These are phyloP conservation scores for Podaxis mareebaensis DNA, from an alignment of 768 basidiomycete species.

Conservation along the genomic window DNA sequence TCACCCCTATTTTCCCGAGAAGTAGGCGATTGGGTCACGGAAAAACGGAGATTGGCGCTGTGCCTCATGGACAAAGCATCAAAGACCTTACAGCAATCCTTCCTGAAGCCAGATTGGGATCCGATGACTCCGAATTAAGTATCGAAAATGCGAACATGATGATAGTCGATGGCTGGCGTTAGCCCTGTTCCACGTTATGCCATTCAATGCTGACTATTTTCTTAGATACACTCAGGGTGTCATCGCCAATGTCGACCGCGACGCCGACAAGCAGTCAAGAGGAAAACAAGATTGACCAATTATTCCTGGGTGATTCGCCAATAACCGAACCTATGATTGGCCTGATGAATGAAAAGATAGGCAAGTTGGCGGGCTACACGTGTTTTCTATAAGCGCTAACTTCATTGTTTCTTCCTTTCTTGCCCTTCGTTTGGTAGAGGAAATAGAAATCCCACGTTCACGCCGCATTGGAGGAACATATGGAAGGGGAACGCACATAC, in stretches of 20 bases:
- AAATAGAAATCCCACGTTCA: conserved; percentile 52
- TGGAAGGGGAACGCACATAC: conserved; percentile 28
- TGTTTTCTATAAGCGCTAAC: background rate
- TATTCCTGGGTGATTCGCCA: conserved; percentile 52
- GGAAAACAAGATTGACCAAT: conserved; percentile 52
- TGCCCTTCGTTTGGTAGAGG: conserved; percentile 36
- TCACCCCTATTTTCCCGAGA: conserved; percentile 46
- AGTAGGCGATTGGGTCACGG: conserved; percentile 23
- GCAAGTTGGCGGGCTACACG: conserved; percentile 30
- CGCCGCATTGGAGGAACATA: conserved; percentile 44
- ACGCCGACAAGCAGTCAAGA: conserved; percentile 38
- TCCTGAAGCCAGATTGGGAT: conserved; percentile 11
- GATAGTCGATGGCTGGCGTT: conserved; percentile 68
- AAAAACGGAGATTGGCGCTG: background rate
- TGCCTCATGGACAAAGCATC: conserved; percentile 4
- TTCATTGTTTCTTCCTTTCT: background rate
- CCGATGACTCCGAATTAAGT: conserved; percentile 41
- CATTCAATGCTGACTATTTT: background rate
- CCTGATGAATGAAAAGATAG: conserved; percentile 49
- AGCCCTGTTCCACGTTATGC: conserved; percentile 24
- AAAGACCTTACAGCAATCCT: conserved; percentile 17
- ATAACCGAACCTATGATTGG: conserved; percentile 41
- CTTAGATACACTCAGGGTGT: conserved; percentile 12
- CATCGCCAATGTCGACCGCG: background rate
- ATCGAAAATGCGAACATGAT: conserved; percentile 52